Evolutionary conservation across 139 green algal genomes (phyloP), one percentile per base, ranked within the genome.

Genomic region (Eudorina sp.): DNA sequence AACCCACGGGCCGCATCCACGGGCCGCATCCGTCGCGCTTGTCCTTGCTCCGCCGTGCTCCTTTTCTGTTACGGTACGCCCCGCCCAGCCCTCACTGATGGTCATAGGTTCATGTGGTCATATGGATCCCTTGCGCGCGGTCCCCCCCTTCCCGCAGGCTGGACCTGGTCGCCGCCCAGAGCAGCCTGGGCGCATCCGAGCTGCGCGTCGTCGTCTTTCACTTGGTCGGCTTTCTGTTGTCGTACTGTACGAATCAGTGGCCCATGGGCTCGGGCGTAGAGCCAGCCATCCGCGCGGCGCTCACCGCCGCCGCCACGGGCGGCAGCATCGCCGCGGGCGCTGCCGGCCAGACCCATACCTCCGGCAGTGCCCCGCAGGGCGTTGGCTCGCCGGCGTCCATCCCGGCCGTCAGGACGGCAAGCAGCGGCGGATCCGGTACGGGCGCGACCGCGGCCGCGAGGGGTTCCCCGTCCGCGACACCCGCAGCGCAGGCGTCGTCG

Each of bases 201-300:
- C 84, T 94, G 78, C 69, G 90, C 21, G 64, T 95, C 27, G 93
- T 94, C 81, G 90, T 94, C 76, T 91, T 92, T 31, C 94, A 95
- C 89, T 89, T 96, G 38, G 76, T 90, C 2, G 82, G 75, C 69
- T 93, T 93, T 84, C 82, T 96, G 9, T 83, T 95, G n/a, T 92
- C 89, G 18, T 95, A 92, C 84, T 90, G 84, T 81, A 94, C 89
- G 31, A 90, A 90, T 76, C 79, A 89, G 53, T 92, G 91, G 91
- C 83, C 73, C 27, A 27, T 19, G 13, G 78, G 66, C 1, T 14
- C 21, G 21, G 25, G 29, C 21, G 46, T 76, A 0, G 88, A 85
- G 78, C 66, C 31, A 19, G 75, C 83, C 62, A 86, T 80, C 45
- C 34, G 34, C 41, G 82, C 82, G 1, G 82, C 82, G 31, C 82